These are phyloP conservation scores for Alectoria sarmentosa DNA, from an alignment of 495 filamentous ascomycete species.

Conservation along the genomic window DNA sequence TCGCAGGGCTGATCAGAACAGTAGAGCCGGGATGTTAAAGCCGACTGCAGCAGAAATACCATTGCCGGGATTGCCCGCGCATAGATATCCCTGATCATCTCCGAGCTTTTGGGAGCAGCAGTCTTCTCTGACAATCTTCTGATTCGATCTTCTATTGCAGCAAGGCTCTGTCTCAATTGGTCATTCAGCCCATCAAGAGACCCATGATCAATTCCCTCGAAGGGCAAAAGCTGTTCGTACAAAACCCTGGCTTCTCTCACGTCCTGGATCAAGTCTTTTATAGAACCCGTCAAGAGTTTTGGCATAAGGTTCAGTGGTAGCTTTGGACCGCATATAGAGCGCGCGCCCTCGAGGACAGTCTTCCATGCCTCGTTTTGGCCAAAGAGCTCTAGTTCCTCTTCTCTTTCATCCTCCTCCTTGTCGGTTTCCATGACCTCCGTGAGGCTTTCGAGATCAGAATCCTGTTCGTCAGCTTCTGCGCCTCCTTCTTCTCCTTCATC, in stretches of 20 bases:
- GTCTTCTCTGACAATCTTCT: slow-evolving; percentile 1
- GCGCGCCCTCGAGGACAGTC: slow-evolving; percentile 8
- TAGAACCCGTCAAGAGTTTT: neutral
- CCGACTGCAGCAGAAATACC: slow-evolving; percentile 16
- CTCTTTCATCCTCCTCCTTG: neutral
- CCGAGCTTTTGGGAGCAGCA: neutral
- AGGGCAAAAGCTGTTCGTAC: neutral
- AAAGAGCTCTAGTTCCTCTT: neutral
- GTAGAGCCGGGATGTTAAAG: slow-evolving; percentile 3
- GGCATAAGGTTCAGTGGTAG: slow-evolving; percentile 6
- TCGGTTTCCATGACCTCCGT: neutral
- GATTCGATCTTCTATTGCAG: slow-evolving; percentile 8
- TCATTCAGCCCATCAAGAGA: neutral
- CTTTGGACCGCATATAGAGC: neutral
- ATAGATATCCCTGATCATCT: slow-evolving; percentile 23
- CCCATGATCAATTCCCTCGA: neutral
- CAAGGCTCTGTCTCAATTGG: neutral
- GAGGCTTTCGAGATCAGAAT: neutral
- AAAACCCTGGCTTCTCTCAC: slow-evolving; percentile 5
- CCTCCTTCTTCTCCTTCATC: neutral
- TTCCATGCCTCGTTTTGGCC: slow-evolving; percentile 5
- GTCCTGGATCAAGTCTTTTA: neutral
- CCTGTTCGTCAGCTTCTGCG: neutral
- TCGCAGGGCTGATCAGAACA: slow-evolving; percentile 1
- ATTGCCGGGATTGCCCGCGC: slow-evolving; percentile 19